Percentiles rank a stretch among this genome's conserved stretches.
Evolutionary conservation across 768 basidiomycete genomes (phyloP).

Genomic region (Clavulina sp.): DNA sequence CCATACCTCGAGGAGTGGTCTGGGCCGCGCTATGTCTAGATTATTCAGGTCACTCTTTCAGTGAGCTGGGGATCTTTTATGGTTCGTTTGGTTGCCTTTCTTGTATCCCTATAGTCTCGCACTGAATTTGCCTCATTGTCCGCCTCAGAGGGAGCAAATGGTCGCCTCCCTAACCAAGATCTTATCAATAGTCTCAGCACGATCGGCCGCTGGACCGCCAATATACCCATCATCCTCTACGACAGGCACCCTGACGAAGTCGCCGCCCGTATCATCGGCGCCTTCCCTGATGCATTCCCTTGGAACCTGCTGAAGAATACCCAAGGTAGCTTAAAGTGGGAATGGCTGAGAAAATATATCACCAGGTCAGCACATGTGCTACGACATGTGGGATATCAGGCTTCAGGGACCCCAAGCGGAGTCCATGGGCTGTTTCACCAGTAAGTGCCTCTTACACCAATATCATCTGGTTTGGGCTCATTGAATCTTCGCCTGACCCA

Average conservation of each 20-base stretch:
- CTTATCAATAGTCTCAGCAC: conserved; percentile 64
- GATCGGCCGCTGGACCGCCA: conserved; percentile 54
- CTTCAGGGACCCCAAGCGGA: conserved; percentile 65
- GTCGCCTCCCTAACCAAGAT: conserved; percentile 91
- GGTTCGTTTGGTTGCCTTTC: conserved; percentile 31
- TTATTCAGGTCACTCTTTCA: conserved; percentile 93
- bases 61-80: conserved; percentile 86
- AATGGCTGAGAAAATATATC: conserved; percentile 32
- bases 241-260: conserved; percentile 39
- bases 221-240: conserved; percentile 66
- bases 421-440: conserved; percentile 81
- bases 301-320: too few relatives aligned
- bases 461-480: neutral
- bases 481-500: neutral
- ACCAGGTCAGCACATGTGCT: conserved; percentile 48
- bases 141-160: conserved; percentile 75
- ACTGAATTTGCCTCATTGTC: neutral
- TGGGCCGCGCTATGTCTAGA: conserved; percentile 94
- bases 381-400: conserved; percentile 56
- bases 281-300: too few relatives aligned
- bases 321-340: conserved; percentile 26
- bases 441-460: conserved; percentile 32
- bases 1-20: conserved; percentile 62
- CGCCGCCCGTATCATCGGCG: neutral
- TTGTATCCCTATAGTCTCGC: neutral